These are phyloP conservation scores for Serendipita sp. DNA, from an alignment of 768 basidiomycete species.

Conservation along the genomic window DNA sequence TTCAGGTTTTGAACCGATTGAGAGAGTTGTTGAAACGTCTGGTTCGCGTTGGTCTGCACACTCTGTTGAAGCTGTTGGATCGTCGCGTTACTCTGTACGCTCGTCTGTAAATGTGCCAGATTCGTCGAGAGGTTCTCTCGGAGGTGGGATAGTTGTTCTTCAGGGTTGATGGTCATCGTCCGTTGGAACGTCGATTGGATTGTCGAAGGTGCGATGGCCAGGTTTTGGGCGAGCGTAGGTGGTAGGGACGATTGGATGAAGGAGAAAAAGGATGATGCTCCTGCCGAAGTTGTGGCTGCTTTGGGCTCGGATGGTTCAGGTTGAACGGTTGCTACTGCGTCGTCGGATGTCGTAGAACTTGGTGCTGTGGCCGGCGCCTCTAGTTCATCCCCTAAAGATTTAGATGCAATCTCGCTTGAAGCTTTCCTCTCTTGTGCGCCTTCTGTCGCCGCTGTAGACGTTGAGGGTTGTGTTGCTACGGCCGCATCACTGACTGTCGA, in stretches of 20 bases:
- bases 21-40: not conserved
- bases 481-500: constrained; percentile 17
- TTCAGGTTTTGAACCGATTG: not conserved
- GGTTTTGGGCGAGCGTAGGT: not conserved
- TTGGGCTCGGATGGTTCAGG: too few relatives aligned
- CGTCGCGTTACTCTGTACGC: constrained; percentile 17
- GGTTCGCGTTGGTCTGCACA: not conserved
- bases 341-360: not conserved
- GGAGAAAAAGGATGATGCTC: too few relatives aligned
- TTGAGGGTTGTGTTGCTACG: constrained; percentile 9
- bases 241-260: too few relatives aligned
- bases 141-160: constrained; percentile 27
- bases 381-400: constrained; percentile 12
- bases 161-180: constrained; percentile 30
- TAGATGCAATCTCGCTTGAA: constrained; percentile 15
- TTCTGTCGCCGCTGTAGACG: constrained; percentile 1
- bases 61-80: not conserved
- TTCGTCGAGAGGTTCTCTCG: constrained; percentile 45
- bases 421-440: constrained; percentile 14
- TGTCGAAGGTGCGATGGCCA: constrained; percentile 39
- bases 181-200: constrained; percentile 44
- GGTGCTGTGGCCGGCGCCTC: constrained; percentile 12
- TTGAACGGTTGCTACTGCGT: too few relatives aligned
- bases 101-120: constrained; percentile 58
- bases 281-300: too few relatives aligned